Percentiles rank a stretch among this genome's conserved stretches.
Conservation (phyloP, 805 yeast genomes). For the Metahyphopichia silvanorum region DNA sequence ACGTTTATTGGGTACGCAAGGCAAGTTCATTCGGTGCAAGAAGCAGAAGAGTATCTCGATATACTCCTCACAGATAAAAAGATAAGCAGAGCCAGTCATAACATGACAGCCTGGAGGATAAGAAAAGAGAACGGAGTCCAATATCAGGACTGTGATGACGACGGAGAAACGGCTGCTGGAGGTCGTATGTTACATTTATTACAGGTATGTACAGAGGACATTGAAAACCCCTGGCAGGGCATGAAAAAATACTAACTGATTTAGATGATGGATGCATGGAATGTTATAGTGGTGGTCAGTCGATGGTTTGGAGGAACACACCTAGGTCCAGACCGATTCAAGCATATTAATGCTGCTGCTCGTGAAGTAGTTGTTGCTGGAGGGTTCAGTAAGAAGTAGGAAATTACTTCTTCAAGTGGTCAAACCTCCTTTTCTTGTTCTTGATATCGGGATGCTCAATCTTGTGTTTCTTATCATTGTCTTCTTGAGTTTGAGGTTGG, state of each 20-base stretch:
- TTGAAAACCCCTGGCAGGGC: no score
- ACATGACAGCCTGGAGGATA: slow-evolving; percentile 87
- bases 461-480: slow-evolving; percentile 6
- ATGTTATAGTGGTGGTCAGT: slow-evolving; percentile 80
- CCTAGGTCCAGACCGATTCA: slow-evolving; percentile 90
- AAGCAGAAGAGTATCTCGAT: slow-evolving; percentile 54
- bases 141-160: slow-evolving; percentile 89
- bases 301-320: slow-evolving; percentile 94
- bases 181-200: slow-evolving; percentile 76
- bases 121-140: slow-evolving; percentile 50
- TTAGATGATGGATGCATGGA: slow-evolving; percentile 71
- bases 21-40: slow-evolving; percentile 59
- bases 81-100: slow-evolving; percentile 67
- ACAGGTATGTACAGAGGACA: slow-evolving; percentile 40
- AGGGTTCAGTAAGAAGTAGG: slow-evolving; percentile 37
- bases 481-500: slow-evolving; percentile 3
- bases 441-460: slow-evolving; percentile 12
- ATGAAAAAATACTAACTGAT: slow-evolving; percentile 21
- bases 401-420: slow-evolving; percentile 4
- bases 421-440: slow-evolving; percentile 11
- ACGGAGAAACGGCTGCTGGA: slow-evolving; percentile 97
- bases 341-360: slow-evolving; percentile 86
- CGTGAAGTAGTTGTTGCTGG: slow-evolving; percentile 78
- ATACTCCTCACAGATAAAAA: slow-evolving; percentile 60
- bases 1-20: slow-evolving; percentile 78